Percentiles rank a stretch among this genome's conserved stretches.
These are phyloP conservation scores for Chrysanthemum makinoi DNA, from an alignment of 129 eudicot genomes.

Conservation along the genomic window DNA sequence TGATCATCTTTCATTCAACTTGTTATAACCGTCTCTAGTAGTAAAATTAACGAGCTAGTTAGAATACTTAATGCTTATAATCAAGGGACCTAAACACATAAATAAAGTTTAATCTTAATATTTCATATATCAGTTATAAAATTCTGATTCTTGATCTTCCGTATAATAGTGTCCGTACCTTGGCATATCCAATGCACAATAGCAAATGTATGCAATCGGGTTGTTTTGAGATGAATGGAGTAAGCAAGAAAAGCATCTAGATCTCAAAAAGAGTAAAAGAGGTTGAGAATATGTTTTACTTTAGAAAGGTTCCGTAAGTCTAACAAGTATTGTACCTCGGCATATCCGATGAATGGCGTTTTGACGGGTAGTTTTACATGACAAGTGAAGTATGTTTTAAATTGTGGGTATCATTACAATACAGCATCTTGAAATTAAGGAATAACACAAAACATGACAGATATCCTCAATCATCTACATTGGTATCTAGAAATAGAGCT, in stretches of 20 bases:
- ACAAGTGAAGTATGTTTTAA: background rate
- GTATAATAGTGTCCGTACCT: too few species aligned
- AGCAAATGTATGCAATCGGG: too few species aligned
- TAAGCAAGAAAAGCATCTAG: conserved; percentile 20
- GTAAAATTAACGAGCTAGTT: too few species aligned
- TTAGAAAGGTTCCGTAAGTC: background rate
- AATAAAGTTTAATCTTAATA: too few species aligned
- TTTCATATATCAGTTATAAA: too few species aligned
- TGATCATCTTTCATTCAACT: background rate
- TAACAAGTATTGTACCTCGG: conserved; percentile 27
- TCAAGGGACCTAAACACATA: too few species aligned
- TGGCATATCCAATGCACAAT: too few species aligned
- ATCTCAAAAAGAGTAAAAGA: background rate
- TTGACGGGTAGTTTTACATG: background rate
- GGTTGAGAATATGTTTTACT: conserved; percentile 5
- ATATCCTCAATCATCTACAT: too few species aligned
- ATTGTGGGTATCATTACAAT: background rate
- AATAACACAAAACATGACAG: background rate
- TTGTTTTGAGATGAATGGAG: background rate
- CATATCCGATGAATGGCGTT: conserved; percentile 21
- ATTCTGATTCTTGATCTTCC: too few species aligned
- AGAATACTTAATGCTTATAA: too few species aligned
- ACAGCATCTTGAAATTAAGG: background rate
- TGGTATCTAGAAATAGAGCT: too few species aligned
- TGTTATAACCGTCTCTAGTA: too few species aligned